Evolutionary conservation across 768 basidiomycete genomes (phyloP).

Genomic region (Pleurotus citrinopileatus): DNA sequence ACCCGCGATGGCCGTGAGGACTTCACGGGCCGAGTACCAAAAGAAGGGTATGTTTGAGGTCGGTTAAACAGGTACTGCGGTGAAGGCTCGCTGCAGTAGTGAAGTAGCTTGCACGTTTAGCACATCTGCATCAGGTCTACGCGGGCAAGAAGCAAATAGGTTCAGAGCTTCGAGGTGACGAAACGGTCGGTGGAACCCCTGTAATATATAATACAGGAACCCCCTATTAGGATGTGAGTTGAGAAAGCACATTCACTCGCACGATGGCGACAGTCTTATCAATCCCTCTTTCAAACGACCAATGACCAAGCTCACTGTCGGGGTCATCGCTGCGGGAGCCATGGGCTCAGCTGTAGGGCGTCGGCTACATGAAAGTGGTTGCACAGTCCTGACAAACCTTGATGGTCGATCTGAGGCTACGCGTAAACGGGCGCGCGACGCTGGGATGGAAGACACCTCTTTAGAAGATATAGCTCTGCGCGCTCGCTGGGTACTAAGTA

Average conservation of each 20-base stretch:
- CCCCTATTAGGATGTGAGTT: background rate
- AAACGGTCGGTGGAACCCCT: too few relatives aligned
- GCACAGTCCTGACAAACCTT: slow-evolving; percentile 53
- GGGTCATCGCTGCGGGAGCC: slow-evolving; percentile 51
- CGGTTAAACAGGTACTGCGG: too few relatives aligned
- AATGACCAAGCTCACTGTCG: slow-evolving; percentile 25
- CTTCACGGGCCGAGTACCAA: too few relatives aligned
- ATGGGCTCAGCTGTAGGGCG: slow-evolving; percentile 60
- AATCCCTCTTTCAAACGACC: background rate
- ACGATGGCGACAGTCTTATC: background rate
- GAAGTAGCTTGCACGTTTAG: too few relatives aligned
- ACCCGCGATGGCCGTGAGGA: too few relatives aligned
- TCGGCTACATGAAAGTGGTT: slow-evolving; percentile 42
- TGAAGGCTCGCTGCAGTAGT: too few relatives aligned
- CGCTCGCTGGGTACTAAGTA: slow-evolving; percentile 49
- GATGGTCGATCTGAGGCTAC: slow-evolving; percentile 52
- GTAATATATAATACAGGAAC: too few relatives aligned
- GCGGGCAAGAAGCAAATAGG: too few relatives aligned
- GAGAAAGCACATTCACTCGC: background rate
- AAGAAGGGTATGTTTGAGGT: too few relatives aligned
- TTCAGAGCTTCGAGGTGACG: too few relatives aligned
- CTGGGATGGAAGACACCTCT: slow-evolving; percentile 41
- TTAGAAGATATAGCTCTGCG: slow-evolving; percentile 26
- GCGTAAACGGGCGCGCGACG: slow-evolving; percentile 41
- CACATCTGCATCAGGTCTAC: too few relatives aligned